Base-by-base conservation (phyloP, 345 rosid species). In the Salix caprea region DNA sequence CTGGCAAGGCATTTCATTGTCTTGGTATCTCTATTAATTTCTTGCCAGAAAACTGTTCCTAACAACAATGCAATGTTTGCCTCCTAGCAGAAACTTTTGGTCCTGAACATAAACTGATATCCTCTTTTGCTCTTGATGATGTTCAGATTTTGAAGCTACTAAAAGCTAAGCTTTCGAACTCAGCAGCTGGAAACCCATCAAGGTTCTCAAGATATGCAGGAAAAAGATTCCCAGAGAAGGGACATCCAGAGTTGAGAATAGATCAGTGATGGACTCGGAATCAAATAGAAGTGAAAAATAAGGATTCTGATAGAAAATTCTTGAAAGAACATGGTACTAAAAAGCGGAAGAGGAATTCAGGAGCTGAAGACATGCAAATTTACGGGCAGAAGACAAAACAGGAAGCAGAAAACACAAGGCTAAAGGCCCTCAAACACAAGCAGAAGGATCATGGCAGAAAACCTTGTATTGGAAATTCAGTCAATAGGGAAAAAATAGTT, bases 41-140 rank as follows among this genome's bases (percentile, higher is more conserved):
- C 23, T 32, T 46, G 37, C 23, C 71, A 46, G 54, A 62, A 34
- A 36, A 65, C 40, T 21, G 13, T 36, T 37, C 54, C 70, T 48
- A 50, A 71, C 52, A 44, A 30, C 65, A 75, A 46, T 78, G 67
- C 70, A 23, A 70, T 7, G 24, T 74, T 54, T 21, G 36, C 24
- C 67, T 74, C 58, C 46, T 60, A 78, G 89, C 75, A 93, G 99
- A 88, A 83, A 91, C 97, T 64, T 96, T 93, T 87, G 93, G 94
- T 54, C 87, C 88, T 26, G 92, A 89, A 73, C 87, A 88, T 79
- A 92, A 96, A 23, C 98, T 95, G 2, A 86, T 93, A 72, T 89
- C 92, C 80, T 98, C 88, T 83, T 96, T 96, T 62, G 96, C 97
- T 69, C 81, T 96, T 56, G 91, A 92, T 79, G 85, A 95, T 86